A percentile compares a stretch with the other conserved stretches of the same genome.
These are phyloP conservation scores for Neurospora sp. DNA, from an alignment of 495 filamentous ascomycete genomes.

Conservation along the genomic window DNA sequence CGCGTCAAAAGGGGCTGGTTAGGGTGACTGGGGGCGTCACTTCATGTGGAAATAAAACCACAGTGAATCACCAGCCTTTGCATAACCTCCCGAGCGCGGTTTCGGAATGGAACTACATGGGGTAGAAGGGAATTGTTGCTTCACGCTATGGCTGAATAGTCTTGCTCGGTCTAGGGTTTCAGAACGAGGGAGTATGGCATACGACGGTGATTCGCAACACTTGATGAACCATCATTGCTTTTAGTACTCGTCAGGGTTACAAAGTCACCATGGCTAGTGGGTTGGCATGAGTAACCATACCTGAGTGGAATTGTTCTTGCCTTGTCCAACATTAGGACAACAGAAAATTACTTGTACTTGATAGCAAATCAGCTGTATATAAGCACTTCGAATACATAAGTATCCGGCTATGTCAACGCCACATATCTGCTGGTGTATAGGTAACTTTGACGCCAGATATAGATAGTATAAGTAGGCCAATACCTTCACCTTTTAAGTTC, in stretches of 20 bases:
- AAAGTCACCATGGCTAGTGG: not conserved
- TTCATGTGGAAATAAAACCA: not conserved
- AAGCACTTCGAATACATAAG: not conserved
- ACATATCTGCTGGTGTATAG: not conserved
- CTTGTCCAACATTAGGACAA: not conserved
- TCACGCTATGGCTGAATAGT: not conserved
- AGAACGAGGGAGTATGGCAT: not conserved
- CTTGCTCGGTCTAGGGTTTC: not conserved
- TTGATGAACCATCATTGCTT: not conserved
- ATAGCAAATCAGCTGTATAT: not conserved
- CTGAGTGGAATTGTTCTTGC: not conserved
- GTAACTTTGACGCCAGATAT: not conserved
- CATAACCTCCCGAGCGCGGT: not conserved
- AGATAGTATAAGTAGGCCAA: not conserved
- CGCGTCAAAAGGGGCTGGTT: not conserved
- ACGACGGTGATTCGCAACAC: not conserved
- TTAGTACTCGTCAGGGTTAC: not conserved
- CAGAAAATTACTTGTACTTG: not conserved
- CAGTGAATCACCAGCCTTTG: not conserved
- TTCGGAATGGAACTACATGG: not conserved
- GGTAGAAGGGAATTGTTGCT: not conserved
- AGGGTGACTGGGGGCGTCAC: not conserved
- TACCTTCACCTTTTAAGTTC: not conserved
- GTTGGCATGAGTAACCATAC: not conserved
- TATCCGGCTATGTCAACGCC: not conserved